Percentiles rank a stretch among this genome's conserved stretches.
Evolutionary conservation across 768 basidiomycete genomes (phyloP).

Genomic region (Boletus speciosus): DNA sequence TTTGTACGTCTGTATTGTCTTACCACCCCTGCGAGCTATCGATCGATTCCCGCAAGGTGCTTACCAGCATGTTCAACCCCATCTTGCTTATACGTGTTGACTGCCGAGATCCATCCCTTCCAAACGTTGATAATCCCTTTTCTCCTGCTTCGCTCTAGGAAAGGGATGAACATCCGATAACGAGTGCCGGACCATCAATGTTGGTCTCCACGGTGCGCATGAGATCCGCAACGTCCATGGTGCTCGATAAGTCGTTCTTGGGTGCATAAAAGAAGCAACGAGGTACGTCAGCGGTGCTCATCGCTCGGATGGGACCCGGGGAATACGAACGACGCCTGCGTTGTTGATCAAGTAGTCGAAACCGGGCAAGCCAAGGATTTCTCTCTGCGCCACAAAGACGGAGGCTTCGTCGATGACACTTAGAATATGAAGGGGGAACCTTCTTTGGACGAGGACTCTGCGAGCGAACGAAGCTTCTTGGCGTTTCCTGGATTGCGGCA

Average conservation of each 20-base stretch:
- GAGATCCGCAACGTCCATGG: constrained; percentile 18
- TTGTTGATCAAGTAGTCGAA: constrained; percentile 37
- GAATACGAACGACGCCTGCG: constrained; percentile 31
- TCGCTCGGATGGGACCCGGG: not conserved
- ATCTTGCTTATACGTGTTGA: constrained; percentile 26
- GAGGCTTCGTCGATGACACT: constrained; percentile 27
- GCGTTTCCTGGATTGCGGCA: constrained; percentile 28
- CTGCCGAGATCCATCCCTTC: constrained; percentile 29
- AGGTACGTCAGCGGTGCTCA: not conserved
- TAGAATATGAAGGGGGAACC: constrained; percentile 20
- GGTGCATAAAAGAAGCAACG: constrained; percentile 9
- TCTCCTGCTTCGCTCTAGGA: constrained; percentile 29
- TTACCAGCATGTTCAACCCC: constrained; percentile 28
- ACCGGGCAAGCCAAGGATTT: constrained; percentile 14
- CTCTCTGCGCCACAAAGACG: not conserved
- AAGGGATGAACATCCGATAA: constrained; percentile 33
- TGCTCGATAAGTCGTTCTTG: constrained; percentile 26
- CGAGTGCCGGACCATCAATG: constrained; percentile 33
- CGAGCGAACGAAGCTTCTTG: constrained; percentile 18
- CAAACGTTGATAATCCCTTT: constrained; percentile 33
- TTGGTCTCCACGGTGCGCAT: constrained; percentile 26
- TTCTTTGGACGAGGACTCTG: not conserved
- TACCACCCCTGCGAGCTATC: constrained; percentile 6
- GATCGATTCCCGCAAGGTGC: constrained; percentile 26
- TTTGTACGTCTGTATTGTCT: constrained; percentile 32